These are phyloP conservation scores for Ploettnerulaceae sp. DNA, from an alignment of 2,329 filamentous ascomycete genomes.

Conservation along the genomic window DNA sequence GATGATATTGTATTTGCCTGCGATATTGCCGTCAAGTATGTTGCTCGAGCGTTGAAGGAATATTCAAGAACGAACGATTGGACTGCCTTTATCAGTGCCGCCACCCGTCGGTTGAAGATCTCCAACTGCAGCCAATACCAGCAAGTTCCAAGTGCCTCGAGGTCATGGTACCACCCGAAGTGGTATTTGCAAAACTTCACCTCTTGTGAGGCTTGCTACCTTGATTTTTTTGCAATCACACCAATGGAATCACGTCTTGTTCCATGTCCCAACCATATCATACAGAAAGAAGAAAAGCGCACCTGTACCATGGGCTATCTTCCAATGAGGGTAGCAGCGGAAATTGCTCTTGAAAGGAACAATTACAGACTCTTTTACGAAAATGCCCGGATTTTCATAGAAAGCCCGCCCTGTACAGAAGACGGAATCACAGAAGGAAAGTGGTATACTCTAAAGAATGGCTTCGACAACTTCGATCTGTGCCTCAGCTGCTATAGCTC, in stretches of 20 bases:
- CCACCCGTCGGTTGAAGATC: not conserved
- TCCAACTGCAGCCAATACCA: not conserved
- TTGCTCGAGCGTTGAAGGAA: not conserved
- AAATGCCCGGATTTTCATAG: not conserved
- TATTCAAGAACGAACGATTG: not conserved
- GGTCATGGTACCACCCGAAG: not conserved
- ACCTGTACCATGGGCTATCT: not conserved
- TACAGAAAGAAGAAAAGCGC: too few species aligned
- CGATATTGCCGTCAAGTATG: not conserved
- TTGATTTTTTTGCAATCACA: not conserved
- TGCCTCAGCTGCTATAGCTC: not conserved
- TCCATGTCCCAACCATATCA: not conserved
- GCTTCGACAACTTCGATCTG: not conserved
- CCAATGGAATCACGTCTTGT: not conserved
- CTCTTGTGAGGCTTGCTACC: not conserved
- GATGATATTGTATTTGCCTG: not conserved
- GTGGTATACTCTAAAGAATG: not conserved
- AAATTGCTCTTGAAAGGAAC: not conserved
- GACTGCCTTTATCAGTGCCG: not conserved
- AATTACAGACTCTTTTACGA: not conserved
- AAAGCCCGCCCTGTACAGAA: not conserved
- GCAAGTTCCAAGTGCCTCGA: not conserved
- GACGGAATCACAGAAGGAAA: not conserved
- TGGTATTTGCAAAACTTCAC: too few species aligned
- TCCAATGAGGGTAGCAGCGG: not conserved